Conservation (phyloP, 2,329 filamentous ascomycete species). For the Talaromyces sp. region DNA sequence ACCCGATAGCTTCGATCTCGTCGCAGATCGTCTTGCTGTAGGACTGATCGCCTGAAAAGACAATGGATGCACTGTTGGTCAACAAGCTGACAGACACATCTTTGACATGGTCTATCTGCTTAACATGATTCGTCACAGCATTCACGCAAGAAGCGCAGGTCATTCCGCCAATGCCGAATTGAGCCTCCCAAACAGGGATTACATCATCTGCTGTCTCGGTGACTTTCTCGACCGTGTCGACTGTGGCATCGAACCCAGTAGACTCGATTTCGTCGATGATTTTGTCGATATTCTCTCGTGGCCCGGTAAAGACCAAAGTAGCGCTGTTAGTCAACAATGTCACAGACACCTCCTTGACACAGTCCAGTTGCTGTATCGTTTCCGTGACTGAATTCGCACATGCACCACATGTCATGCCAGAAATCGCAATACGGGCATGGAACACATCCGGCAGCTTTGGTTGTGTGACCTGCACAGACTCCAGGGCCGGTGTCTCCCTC, state of each 20-base stretch:
- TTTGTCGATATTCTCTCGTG: conserved; percentile 40
- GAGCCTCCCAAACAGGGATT: conserved; percentile 23
- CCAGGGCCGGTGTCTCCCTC: neutral
- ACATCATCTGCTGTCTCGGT: neutral
- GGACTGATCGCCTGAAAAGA: conserved; percentile 50
- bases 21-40: conserved; percentile 48
- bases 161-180: conserved; percentile 64
- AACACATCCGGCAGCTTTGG: conserved; percentile 18
- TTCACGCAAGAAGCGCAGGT: conserved; percentile 68
- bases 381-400: conserved; percentile 60
- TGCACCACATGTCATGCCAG: conserved; percentile 68
- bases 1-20: conserved; percentile 49
- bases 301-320: conserved; percentile 52
- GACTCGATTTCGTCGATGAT: conserved; percentile 39
- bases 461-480: conserved; percentile 15
- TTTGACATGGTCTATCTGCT: conserved; percentile 57
- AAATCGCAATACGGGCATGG: conserved; percentile 46
- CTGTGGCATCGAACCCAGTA: conserved; percentile 16
- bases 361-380: conserved; percentile 53
- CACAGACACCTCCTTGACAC: conserved; percentile 55
- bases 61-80: conserved; percentile 62
- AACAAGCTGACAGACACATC: conserved; percentile 62
- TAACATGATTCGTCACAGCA: conserved; percentile 58
- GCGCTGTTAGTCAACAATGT: conserved; percentile 64
- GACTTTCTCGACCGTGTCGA: conserved; percentile 15